Percentiles rank a stretch among this genome's conserved stretches.
Evolutionary conservation across 2,329 filamentous ascomycete species (phyloP).

Genomic region (Dactylellina haptotyla): DNA sequence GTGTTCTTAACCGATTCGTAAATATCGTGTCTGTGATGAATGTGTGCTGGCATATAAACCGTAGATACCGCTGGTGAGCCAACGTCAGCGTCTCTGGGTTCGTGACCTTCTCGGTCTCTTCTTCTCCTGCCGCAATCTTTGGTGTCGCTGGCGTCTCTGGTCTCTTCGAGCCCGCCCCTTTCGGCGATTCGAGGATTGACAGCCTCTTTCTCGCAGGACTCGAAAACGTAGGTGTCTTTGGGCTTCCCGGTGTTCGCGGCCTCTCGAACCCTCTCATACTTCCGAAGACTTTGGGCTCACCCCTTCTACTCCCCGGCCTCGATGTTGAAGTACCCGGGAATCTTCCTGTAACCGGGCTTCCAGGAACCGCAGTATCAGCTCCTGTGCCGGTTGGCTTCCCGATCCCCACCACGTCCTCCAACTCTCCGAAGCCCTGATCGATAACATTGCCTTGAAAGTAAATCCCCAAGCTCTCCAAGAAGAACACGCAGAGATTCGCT

Average conservation of each 20-base stretch:
- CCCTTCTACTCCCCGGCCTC: constrained; percentile 16
- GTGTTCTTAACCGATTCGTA: constrained; percentile 54
- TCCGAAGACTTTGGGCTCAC: constrained; percentile 14
- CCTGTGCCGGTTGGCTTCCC: not conserved
- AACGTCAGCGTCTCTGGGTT: constrained; percentile 51
- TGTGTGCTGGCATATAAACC: constrained; percentile 51
- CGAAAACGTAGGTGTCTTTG: constrained; percentile 34
- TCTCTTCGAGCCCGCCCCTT: constrained; percentile 2
- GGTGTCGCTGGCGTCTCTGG: constrained; percentile 44
- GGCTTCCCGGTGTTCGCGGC: constrained; percentile 43
- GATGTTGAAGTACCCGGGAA: not conserved
- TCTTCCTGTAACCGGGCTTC: not conserved
- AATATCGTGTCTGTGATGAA: constrained; percentile 57
- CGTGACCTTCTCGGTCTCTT: constrained; percentile 34
- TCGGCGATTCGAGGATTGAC: constrained; percentile 36
- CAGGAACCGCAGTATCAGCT: not conserved
- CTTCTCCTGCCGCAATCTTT: not conserved
- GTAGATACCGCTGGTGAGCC: constrained; percentile 48
- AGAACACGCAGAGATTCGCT: constrained; percentile 84
- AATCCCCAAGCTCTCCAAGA: constrained; percentile 84
- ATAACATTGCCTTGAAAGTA: constrained; percentile 93
- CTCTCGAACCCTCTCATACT: constrained; percentile 4
- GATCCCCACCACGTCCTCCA: constrained; percentile 65
- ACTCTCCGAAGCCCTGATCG: constrained; percentile 80
- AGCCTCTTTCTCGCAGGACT: constrained; percentile 33